Base-by-base conservation (phyloP, 306 rosid genomes). In the Rosa lucieae region DNA sequence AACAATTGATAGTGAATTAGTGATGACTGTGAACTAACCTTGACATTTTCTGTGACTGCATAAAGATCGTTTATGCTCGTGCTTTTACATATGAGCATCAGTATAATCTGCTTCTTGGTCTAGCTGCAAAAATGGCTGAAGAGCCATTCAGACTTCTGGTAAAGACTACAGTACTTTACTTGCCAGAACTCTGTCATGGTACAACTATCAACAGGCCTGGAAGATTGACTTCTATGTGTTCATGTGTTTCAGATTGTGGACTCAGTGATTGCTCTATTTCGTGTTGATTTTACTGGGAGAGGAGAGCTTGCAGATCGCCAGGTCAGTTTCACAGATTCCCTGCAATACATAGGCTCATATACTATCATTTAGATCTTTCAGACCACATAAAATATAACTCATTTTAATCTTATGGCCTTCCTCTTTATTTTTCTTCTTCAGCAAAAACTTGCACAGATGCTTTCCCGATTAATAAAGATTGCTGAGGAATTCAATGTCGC, bases 301-400 rank as follows among this genome's bases (percentile, higher is more conserved):
- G 98, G 99, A 83, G 97, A 95, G 85, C 96, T 95, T 59, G 99
- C 99, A 63, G 99, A 95, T 71, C 96, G 99, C 65, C 99, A 95
- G 94, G 98, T 94, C 56, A 70, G 75, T 61, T 83, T 49, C 56
- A 68, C 39, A 67, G 23, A 48, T 21, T 77, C 39, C 53, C 26
- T 67, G 4, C 37, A 32, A 32, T 32, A 32, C 37, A 32, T 32
- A 32, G 37, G 37, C 37, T 32, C 37, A 32, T 32, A 32, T 32
- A 32, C 37, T 32, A 32, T 32, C 37, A 32, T 2, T 32, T 32
- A 32, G 3, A 2, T 32, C 37, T 32, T 32, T 32, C 0, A 32
- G 37, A 32, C 37, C 37, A 32, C 2, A 32, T 32, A 2, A 32
- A 32, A 32, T 32, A 32, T 32, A 32, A 32, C 37, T 32, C 37